These are phyloP conservation scores for Colletotrichum sansevieriae DNA, from an alignment of 2,329 filamentous ascomycete species.

Conservation along the genomic window DNA sequence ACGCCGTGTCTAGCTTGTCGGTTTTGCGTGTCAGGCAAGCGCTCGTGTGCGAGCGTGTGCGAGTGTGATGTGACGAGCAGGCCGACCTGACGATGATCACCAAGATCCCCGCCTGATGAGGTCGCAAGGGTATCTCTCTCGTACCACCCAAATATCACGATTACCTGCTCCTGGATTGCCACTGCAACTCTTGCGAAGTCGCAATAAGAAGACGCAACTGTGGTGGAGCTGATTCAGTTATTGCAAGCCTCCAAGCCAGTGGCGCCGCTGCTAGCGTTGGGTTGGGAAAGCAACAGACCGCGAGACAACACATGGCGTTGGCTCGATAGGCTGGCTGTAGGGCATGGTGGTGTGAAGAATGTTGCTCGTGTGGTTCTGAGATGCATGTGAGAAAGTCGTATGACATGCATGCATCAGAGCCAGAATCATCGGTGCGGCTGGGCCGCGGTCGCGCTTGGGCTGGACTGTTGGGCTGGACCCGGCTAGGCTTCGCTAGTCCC, in stretches of 20 bases:
- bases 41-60: conserved; percentile 2
- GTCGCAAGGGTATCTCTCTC: conserved; percentile 14
- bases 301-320: conserved; percentile 31
- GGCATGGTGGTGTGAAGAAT: not conserved
- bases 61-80: conserved; percentile 9
- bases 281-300: conserved; percentile 28
- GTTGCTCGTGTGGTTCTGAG: not conserved
- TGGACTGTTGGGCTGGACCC: conserved; percentile 21
- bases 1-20: not conserved
- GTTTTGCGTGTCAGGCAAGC: conserved; percentile 8
- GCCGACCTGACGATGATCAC: not conserved
- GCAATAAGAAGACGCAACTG: conserved; percentile 9
- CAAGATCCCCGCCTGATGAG: conserved; percentile 20
- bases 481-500: conserved; percentile 19
- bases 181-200: not conserved
- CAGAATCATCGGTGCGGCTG: conserved; percentile 21
- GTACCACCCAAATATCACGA: conserved; percentile 10
- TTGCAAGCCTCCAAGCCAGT: conserved; percentile 31
- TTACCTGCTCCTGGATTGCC: not conserved
- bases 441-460: conserved; percentile 23
- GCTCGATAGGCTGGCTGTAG: not conserved
- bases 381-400: not conserved
- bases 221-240: conserved; percentile 17
- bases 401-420: conserved; percentile 5
- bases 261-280: conserved; percentile 33